Evolutionary conservation across 495 filamentous ascomycete genomes (phyloP).

Genomic region (Talaromyces proteolyticus): DNA sequence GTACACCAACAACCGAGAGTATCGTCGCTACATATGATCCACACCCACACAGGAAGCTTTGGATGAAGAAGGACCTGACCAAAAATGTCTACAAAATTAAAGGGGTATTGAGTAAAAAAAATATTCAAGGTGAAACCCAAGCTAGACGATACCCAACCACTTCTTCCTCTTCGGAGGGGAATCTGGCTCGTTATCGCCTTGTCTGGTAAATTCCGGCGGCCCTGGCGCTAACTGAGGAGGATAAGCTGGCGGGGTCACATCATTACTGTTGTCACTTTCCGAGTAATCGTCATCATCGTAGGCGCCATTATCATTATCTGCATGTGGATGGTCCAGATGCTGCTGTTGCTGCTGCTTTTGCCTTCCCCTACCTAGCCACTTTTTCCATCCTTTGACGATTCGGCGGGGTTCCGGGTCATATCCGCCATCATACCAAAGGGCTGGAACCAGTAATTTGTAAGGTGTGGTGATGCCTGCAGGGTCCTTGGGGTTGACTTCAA

Average conservation of each 20-base stretch:
- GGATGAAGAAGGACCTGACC: neutral
- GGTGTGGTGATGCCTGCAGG: constrained; percentile 84
- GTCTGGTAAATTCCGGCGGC: too few species aligned
- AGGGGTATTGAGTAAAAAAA: constrained; percentile 4
- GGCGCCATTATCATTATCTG: constrained; percentile 20
- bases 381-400: constrained; percentile 37
- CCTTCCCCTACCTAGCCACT: constrained; percentile 26
- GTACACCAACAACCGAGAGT: neutral
- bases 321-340: neutral
- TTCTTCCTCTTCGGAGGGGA: constrained; percentile 25
- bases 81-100: neutral
- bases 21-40: too few species aligned
- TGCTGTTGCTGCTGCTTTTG: constrained; percentile 8
- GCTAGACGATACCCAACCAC: constrained; percentile 31
- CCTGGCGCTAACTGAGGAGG: too few species aligned
- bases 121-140: neutral
- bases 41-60: neutral
- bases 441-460: constrained; percentile 81
- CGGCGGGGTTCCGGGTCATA: constrained; percentile 33
- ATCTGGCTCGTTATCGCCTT: constrained; percentile 12
- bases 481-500: constrained; percentile 79
- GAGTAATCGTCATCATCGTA: constrained; percentile 20
- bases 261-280: constrained; percentile 11
- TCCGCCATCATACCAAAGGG: constrained; percentile 48
- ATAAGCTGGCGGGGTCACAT: constrained; percentile 4